Base-by-base conservation (phyloP, 257 asterid genomes). In the Linaria vulgaris region DNA sequence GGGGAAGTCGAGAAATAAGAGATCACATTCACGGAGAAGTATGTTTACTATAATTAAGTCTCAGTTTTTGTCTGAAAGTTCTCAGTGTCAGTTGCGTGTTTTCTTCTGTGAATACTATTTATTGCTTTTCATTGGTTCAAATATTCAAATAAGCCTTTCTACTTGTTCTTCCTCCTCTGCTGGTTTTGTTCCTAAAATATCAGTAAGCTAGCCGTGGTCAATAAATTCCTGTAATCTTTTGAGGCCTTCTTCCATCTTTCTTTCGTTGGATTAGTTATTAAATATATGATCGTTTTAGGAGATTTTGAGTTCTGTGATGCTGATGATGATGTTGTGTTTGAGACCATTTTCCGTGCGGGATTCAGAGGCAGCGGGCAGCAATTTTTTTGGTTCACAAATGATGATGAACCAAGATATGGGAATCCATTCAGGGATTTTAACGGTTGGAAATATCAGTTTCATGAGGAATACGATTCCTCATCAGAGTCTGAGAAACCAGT, bases 321-420 rank as follows among this genome's bases (percentile, higher is more conserved):
- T 16, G 82, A 69, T 47, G 90, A 76, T 46, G 82, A 76, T 53
- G 31, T 47, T 44, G 85, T 82, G 54, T 82, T 81, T 15, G 96
- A 89, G 78, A 74, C 65, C 61, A 61, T 80, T 24, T 89, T 80
- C 75, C 80, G 79, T 15, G 58, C 88, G 9, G 76, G 86, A 53
- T 87, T 83, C 60, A n/a, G n/a, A n/a, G 85, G 95, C 21, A 87
- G 88, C 46, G 87, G 85, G 56, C 66, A 69, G 43, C 46, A 57
- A 76, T 81, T 67, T 75, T 72, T 68, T 58, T 87, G 83, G 88
- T 76, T 81, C 75, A 72, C 72, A 45, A 55, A 10, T 19, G 84
- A 76, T 34, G 86, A 76, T 46, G 91, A 82, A 52, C 82, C 88
- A 19, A 78, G 66, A 59, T 74, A 55, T 75, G 59, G 81, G 80